Percentiles rank a stretch among this genome's conserved stretches.
Evolutionary conservation across 192 early-diverging fungal species (phyloP).

Genomic region (Haplosporangium gracile): DNA sequence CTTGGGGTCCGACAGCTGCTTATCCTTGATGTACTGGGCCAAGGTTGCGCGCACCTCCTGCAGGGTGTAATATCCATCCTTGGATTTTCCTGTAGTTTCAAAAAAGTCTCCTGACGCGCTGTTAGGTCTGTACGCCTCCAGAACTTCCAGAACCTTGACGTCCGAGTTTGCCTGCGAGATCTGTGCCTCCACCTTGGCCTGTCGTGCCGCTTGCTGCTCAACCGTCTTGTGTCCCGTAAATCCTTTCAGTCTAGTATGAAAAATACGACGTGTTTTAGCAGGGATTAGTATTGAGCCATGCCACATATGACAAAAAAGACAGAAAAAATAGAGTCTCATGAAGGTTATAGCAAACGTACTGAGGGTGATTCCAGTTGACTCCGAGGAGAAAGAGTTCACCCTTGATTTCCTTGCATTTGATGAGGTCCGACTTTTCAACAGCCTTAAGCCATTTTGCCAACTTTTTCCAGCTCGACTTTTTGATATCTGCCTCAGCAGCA

Average conservation of each 20-base stretch:
- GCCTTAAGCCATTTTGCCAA: constrained; percentile 89
- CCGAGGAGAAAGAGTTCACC: constrained; percentile 72
- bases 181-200: constrained; percentile 39
- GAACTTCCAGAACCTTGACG: constrained; percentile 47
- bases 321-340: background rate
- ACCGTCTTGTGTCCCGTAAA: constrained; percentile 51
- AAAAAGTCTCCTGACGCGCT: constrained; percentile 64
- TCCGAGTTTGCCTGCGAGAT: constrained; percentile 12
- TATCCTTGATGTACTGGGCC: constrained; percentile 73
- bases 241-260: constrained; percentile 22
- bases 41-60: constrained; percentile 71
- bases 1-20: constrained; percentile 69
- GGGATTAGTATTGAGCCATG: background rate
- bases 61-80: constrained; percentile 69
- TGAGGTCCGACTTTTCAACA: constrained; percentile 85
- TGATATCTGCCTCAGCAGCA: constrained; percentile 78
- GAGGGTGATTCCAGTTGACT: constrained; percentile 73
- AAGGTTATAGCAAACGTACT: constrained; percentile 50
- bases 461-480: constrained; percentile 90
- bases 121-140: constrained; percentile 70
- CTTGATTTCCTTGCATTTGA: constrained; percentile 86
- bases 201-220: constrained; percentile 37
- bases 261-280: background rate
- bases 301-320: background rate
- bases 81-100: constrained; percentile 58